Evolutionary conservation across 2,329 filamentous ascomycete species (phyloP), one percentile per base, ranked within the genome.

Genomic region (Sphaerulina musiva): DNA sequence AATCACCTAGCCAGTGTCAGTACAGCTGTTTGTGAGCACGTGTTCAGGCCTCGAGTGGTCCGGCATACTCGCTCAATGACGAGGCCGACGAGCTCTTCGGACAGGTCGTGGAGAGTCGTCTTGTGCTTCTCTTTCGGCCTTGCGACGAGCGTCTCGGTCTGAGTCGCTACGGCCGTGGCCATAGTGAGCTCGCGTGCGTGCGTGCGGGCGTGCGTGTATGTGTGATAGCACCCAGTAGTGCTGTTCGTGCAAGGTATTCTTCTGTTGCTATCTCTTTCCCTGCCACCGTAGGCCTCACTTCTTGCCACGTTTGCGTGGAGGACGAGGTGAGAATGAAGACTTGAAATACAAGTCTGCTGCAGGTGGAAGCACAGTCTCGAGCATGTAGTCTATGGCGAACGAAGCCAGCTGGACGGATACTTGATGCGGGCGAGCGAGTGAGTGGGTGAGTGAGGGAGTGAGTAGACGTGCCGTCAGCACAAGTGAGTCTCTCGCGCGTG

Each of bases 1-100:
- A 46, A 63, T 70, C 51, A 77, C 67, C 72, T 76, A 41, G 39
- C 7, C 10, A 49, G 20, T 12, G 43, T 56, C 48, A 55, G 53
- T 51, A 42, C 12, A 38, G 5, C 10, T 38, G 6, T 9, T 38
- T 38, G 34, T 38, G 12, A 11, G 10, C 10, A 38, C 20, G 10
- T n/a, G 2, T 11, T 38, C 34, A 38, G 31, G 34, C 17, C 40
- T 45, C 39, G 40, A 41, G 53, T 29, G 38, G 34, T 38, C 8
- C 31, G n/a, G 26, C 59, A 41, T 54, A 64, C 64, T 53, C 56
- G 53, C 48, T 64, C 62, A 29, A 66, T 50, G 31, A 66, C 56
- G 43, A 60, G 43, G 36, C 54, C 62, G 43, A 64, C 61, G 43
- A 66, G 57, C 48, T 65, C 64, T 36, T 62, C 57, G 8, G 59